Evolutionary conservation across 2,329 filamentous ascomycete species (phyloP).

Genomic region (Neoascochyta sp.): DNA sequence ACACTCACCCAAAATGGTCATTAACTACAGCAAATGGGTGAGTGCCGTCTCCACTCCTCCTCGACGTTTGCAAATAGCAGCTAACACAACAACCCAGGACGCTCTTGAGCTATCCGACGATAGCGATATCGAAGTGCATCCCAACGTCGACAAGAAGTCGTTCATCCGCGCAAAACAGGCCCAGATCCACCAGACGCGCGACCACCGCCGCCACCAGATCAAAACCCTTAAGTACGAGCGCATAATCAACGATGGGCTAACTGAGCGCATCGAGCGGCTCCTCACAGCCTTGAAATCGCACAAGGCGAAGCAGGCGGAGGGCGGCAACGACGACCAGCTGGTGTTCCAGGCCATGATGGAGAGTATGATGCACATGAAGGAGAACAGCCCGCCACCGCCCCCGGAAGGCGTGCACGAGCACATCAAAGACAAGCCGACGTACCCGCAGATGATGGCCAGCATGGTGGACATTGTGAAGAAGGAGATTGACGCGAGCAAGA

Average conservation of each 20-base stretch:
- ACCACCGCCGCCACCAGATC: constrained; percentile 83
- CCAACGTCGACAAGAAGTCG: constrained; percentile 96
- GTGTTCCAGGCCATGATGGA: constrained; percentile 90
- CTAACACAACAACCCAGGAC: constrained; percentile 52
- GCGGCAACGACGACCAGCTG: constrained; percentile 63
- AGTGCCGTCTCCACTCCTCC: constrained; percentile 14
- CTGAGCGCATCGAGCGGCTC: constrained; percentile 76
- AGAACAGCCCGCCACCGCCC: constrained; percentile 64
- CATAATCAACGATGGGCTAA: constrained; percentile 85
- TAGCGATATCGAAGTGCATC: constrained; percentile 96
- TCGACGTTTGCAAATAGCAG: neutral
- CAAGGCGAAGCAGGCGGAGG: constrained; percentile 47
- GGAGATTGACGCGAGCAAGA: constrained; percentile 69
- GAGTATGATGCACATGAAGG: constrained; percentile 55
- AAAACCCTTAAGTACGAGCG: constrained; percentile 89
- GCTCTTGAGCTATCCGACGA: constrained; percentile 96
- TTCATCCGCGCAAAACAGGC: constrained; percentile 98
- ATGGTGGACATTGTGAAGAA: constrained; percentile 91
- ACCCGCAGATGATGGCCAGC: constrained; percentile 98
- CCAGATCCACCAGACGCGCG: constrained; percentile 90
- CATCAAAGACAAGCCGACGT: constrained; percentile 72
- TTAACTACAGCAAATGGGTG: constrained; percentile 72
- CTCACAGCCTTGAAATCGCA: constrained; percentile 71
- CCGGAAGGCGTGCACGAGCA: constrained; percentile 76
- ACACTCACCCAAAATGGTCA: constrained; percentile 44